Conservation (phyloP, 208 protist genomes). For the Paratrypanosoma confusum region DNA sequence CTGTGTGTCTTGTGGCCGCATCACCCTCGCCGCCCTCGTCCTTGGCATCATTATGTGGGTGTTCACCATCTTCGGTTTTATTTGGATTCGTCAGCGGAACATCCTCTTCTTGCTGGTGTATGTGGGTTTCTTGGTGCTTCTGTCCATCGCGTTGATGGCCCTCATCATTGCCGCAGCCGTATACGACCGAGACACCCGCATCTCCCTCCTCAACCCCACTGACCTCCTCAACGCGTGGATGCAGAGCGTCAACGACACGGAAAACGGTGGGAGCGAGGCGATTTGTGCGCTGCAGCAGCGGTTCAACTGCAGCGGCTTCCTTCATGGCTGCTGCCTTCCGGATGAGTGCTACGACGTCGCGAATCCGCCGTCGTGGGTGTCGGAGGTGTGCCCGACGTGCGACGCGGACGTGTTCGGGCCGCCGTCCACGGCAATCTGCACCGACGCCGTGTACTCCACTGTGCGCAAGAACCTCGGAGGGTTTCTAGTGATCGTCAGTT, state of each 20-base stretch:
- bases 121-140: slow-evolving; percentile 10
- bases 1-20: slow-evolving; percentile 5
- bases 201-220: slow-evolving; percentile 5
- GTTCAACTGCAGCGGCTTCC: slow-evolving; percentile 20
- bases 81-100: slow-evolving; percentile 19
- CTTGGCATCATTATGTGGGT: slow-evolving; percentile 17
- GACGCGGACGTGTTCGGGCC: slow-evolving; percentile 5
- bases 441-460: slow-evolving; percentile 7
- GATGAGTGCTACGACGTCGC: slow-evolving; percentile 12
- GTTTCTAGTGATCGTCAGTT: slow-evolving; percentile 18
- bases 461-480: slow-evolving; percentile 15
- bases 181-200: slow-evolving; percentile 5
- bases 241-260: slow-evolving; percentile 13
- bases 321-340: slow-evolving; percentile 16
- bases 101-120: slow-evolving; percentile 21
- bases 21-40: slow-evolving; percentile 8
- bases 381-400: slow-evolving; percentile 10
- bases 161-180: slow-evolving; percentile 12
- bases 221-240: slow-evolving; percentile 11
- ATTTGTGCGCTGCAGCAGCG: slow-evolving; percentile 15
- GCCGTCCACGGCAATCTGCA: slow-evolving; percentile 12
- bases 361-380: slow-evolving; percentile 12
- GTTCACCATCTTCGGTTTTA: slow-evolving; percentile 17
- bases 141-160: slow-evolving; percentile 9
- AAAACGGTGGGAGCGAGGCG: slow-evolving; percentile 2